Conservation (phyloP, 2,329 filamentous ascomycete species). For the Stylonectria norvegica region DNA sequence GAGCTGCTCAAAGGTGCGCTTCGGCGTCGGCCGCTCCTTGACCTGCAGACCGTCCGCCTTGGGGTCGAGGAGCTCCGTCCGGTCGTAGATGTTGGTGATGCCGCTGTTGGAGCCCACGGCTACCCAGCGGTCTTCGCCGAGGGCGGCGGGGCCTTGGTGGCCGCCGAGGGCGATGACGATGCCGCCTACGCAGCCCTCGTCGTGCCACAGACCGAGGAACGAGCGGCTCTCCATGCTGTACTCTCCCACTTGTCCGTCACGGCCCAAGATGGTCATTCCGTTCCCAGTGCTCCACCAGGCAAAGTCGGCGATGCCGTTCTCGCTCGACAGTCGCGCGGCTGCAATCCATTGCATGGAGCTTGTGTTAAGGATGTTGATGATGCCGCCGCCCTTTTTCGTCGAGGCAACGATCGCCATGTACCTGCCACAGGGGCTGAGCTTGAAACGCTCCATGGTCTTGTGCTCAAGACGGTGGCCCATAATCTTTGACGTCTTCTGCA, state of each 20-base stretch:
- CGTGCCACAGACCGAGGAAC: slow-evolving; percentile 79
- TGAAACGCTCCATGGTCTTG: slow-evolving; percentile 86
- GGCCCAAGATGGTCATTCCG: slow-evolving; percentile 78
- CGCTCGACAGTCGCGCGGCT: slow-evolving; percentile 76
- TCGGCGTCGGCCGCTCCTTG: slow-evolving; percentile 67
- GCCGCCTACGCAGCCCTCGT: slow-evolving; percentile 84
- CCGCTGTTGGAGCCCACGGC: slow-evolving; percentile 82
- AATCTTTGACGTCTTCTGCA: slow-evolving; percentile 78
- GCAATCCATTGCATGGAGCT: slow-evolving; percentile 83
- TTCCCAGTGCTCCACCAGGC: slow-evolving; percentile 86
- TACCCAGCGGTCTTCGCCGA: slow-evolving; percentile 85
- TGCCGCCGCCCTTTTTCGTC: slow-evolving; percentile 78
- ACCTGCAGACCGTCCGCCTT: slow-evolving; percentile 46
- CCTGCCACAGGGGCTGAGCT: slow-evolving; percentile 77
- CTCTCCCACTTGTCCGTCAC: slow-evolving; percentile 86
- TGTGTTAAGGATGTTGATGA: slow-evolving; percentile 80
- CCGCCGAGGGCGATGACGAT: slow-evolving; percentile 80
- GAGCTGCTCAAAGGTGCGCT: slow-evolving; percentile 75
- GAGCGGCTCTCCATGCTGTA: slow-evolving; percentile 68
- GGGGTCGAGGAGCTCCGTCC: slow-evolving; percentile 56
- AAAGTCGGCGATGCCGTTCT: slow-evolving; percentile 83
- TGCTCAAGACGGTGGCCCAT: slow-evolving; percentile 78
- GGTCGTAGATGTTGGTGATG: slow-evolving; percentile 91
- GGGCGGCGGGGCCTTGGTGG: slow-evolving; percentile 52
- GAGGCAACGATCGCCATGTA: slow-evolving; percentile 83